These are phyloP conservation scores for Ogataea pini DNA, from an alignment of 805 yeast species.

Conservation along the genomic window DNA sequence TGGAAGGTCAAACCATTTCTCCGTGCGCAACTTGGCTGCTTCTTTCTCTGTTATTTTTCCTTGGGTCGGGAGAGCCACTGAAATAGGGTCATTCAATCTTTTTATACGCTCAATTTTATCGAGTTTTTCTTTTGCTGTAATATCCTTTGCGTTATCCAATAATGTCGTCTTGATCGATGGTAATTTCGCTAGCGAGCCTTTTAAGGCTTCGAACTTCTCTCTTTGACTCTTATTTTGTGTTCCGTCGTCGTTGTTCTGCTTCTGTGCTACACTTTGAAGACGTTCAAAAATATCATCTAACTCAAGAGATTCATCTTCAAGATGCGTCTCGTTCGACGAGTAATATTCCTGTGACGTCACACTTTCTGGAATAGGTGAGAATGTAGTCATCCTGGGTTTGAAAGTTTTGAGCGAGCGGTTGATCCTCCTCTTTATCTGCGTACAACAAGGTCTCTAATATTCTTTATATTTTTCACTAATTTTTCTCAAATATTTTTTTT, in stretches of 20 bases:
- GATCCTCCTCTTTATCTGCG: too few relatives aligned
- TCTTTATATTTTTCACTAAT: background rate
- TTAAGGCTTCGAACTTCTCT: constrained; percentile 32
- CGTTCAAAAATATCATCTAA: constrained; percentile 39
- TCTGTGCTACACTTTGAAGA: constrained; percentile 20
- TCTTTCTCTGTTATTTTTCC: constrained; percentile 44
- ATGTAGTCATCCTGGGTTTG: too few relatives aligned
- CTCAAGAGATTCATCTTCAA: constrained; percentile 13
- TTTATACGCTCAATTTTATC: constrained; percentile 15
- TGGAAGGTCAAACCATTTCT: constrained; percentile 80
- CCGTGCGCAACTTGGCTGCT: constrained; percentile 11
- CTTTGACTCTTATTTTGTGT: constrained; percentile 32
- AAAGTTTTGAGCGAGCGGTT: too few relatives aligned
- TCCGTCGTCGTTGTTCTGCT: background rate
- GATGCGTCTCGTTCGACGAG: constrained; percentile 14
- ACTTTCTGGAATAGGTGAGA: constrained; percentile 24
- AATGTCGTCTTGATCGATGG: constrained; percentile 39
- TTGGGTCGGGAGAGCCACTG: constrained; percentile 25
- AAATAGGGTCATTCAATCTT: constrained; percentile 46
- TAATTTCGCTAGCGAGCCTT: constrained; percentile 34
- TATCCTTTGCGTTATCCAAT: constrained; percentile 36
- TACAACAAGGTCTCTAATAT: background rate
- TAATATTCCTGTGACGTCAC: constrained; percentile 16
- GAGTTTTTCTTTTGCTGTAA: constrained; percentile 15
- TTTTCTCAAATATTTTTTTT: background rate